phyloP scores from a whole-genome alignment of 1,139 yeast species.

The Trichomonascaceae sp. region DNA sequence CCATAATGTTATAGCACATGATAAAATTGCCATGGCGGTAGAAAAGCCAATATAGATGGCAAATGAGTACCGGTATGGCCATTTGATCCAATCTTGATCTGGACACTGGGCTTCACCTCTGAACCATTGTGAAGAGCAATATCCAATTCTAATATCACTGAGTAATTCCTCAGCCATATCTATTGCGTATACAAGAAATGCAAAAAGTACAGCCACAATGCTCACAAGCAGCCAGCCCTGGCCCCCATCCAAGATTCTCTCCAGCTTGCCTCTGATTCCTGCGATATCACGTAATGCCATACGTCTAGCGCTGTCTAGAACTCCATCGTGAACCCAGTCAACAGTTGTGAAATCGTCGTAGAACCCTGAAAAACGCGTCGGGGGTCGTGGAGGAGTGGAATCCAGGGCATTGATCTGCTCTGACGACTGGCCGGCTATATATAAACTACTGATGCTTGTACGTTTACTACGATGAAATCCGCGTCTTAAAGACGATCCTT shows the following conservation, averaged over 20 bases:
- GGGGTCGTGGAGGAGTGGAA: not conserved
- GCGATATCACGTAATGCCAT: slow-evolving; percentile 36
- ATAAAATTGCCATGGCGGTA: slow-evolving; percentile 39
- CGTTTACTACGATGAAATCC: slow-evolving; percentile 5
- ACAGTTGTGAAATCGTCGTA: slow-evolving; percentile 64
- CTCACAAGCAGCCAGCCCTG: slow-evolving; percentile 50
- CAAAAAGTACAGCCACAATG: slow-evolving; percentile 44
- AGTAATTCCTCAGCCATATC: slow-evolving; percentile 47
- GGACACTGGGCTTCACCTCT: slow-evolving; percentile 45
- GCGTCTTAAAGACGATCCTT: not conserved
- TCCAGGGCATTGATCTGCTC: not conserved
- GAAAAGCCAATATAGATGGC: slow-evolving; percentile 40
- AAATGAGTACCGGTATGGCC: not conserved
- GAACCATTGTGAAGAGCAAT: slow-evolving; percentile 46
- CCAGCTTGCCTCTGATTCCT: slow-evolving; percentile 32
- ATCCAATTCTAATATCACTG: slow-evolving; percentile 52
- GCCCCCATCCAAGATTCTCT: slow-evolving; percentile 30
- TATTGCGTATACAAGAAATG: slow-evolving; percentile 48
- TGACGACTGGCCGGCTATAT: not conserved
- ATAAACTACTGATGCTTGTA: slow-evolving; percentile 1
- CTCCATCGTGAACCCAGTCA: slow-evolving; percentile 57
- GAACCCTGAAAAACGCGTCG: slow-evolving; percentile 13
- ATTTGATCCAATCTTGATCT: slow-evolving; percentile 3
- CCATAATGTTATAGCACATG: slow-evolving; percentile 45
- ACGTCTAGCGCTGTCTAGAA: slow-evolving; percentile 43